Base-by-base conservation (phyloP, 2,329 filamentous ascomycete genomes). In the Microcyclospora pomicola region DNA sequence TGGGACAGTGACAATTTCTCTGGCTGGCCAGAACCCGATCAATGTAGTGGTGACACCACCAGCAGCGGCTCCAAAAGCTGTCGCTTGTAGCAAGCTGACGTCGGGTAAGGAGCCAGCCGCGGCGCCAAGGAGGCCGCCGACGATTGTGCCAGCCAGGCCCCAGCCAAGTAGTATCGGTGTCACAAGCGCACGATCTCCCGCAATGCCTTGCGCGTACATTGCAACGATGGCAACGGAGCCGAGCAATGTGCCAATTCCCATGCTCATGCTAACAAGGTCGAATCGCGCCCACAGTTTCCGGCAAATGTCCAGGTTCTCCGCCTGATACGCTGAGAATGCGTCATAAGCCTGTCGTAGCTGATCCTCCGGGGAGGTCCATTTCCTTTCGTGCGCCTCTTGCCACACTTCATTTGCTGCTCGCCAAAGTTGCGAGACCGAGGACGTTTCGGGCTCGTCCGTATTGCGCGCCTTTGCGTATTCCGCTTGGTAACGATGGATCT, bases 201-300 rank as follows among this genome's bases (percentile, higher is more conserved):
- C 61, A 30, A 76, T 55, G 6, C 69, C 44, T 40, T 73, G 66
- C 7, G 83, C 77, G 59, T 92, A 95, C 35, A 88, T 63, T 1
- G 82, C 64, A 36, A 96, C 66, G 5, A 81, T 61, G 2, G 77
- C 47, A 15, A 95, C 70, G 2, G 82, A 77, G 15, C 73, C 62
- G 2, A 74, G 68, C 44, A 92, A 73, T 37, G 93, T 72, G 0
- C 60, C 56, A 29, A 96, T 76, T 34, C 91, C 91, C 45, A 81
- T 69, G 11, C 80, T 54, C 86, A 98, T 98, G 56, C 80, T 82
- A 2, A 75, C 70, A 14, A 94, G 68, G 57, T 98, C 85, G 49
- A 98, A 98, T 28, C 82, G 76, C 15, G 91, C 86, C 91, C 91
- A 98, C 12, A 96, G 66, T 30, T 71, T 72, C 55, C 86, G 82